Evolutionary conservation across 2,329 filamentous ascomycete genomes (phyloP).

Genomic region (Coniochaeta ligniaria): DNA sequence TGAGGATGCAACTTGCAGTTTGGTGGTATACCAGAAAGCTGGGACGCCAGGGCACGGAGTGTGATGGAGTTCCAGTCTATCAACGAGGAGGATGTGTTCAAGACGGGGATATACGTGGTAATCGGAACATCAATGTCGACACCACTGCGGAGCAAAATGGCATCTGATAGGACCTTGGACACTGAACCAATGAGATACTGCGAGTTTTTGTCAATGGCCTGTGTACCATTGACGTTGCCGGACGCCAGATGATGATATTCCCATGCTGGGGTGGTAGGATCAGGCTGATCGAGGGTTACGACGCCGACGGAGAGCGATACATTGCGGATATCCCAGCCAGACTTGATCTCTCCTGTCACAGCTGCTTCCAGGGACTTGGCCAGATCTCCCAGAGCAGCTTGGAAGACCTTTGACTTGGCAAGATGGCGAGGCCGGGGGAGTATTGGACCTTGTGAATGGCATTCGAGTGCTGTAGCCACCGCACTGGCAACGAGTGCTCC

Average conservation of each 20-base stretch:
- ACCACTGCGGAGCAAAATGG: constrained; percentile 26
- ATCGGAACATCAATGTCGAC: constrained; percentile 24
- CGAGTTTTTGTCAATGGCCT: constrained; percentile 22
- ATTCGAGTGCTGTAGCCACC: constrained; percentile 12
- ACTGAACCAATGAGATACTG: constrained; percentile 34
- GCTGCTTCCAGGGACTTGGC: constrained; percentile 20
- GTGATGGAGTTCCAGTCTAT: constrained; percentile 29
- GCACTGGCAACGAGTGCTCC: background rate
- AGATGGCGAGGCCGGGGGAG: constrained; percentile 24
- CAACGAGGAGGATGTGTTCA: constrained; percentile 15
- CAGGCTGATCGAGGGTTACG: constrained; percentile 20
- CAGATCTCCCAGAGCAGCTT: constrained; percentile 19
- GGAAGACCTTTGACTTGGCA: constrained; percentile 17
- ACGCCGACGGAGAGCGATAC: constrained; percentile 30
- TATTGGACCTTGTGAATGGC: constrained; percentile 19
- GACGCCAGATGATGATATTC: constrained; percentile 31
- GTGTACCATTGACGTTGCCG: constrained; percentile 25
- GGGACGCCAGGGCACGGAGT: constrained; percentile 26
- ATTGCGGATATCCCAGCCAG: constrained; percentile 26
- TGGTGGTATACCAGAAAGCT: constrained; percentile 25
- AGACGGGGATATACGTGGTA: constrained; percentile 25
- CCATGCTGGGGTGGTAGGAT: constrained; percentile 24
- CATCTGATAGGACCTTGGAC: constrained; percentile 29
- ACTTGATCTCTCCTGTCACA: constrained; percentile 20
- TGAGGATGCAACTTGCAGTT: constrained; percentile 21